Evolutionary conservation across 768 basidiomycete species (phyloP).

Genomic region (Agaricus bisporus): DNA sequence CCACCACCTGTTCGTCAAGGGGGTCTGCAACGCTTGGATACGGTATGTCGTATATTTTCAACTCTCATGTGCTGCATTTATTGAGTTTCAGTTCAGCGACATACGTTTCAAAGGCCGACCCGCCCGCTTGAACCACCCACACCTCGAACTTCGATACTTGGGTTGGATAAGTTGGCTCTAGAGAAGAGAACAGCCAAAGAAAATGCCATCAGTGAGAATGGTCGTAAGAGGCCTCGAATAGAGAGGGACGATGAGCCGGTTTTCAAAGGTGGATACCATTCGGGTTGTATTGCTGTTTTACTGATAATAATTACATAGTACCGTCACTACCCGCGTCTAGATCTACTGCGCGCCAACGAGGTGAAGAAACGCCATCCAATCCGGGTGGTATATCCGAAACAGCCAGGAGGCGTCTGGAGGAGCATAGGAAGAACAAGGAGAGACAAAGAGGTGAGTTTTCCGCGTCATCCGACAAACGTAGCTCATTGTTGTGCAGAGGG

Average conservation of each 20-base stretch:
- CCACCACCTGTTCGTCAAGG: conserved; percentile 75
- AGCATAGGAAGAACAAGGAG: conserved; percentile 64
- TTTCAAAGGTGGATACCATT: conserved; percentile 72
- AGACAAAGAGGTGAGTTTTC: conserved; percentile 52
- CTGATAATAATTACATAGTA: conserved; percentile 44
- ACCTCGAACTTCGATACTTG: conserved; percentile 74
- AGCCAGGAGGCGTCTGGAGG: conserved; percentile 68
- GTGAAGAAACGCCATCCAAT: conserved; percentile 91
- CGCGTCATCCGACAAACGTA: not conserved
- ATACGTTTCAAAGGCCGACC: conserved; percentile 75
- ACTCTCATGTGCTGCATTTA: not conserved
- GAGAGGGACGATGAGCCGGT: conserved; percentile 61
- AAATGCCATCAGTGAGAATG: conserved; percentile 31
- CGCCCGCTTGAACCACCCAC: conserved; percentile 72
- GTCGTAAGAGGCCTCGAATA: conserved; percentile 60
- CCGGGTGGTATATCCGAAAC: conserved; percentile 81
- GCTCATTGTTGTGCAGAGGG: conserved; percentile 46
- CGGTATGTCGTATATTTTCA: conserved; percentile 31
- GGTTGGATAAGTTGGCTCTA: conserved; percentile 81
- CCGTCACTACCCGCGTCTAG: conserved; percentile 63
- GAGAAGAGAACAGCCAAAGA: conserved; percentile 70
- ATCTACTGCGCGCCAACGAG: conserved; percentile 63
- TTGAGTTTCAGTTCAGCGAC: conserved; percentile 39
- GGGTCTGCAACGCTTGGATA: conserved; percentile 67
- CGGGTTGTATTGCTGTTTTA: not conserved